These are phyloP conservation scores for Chiua sp. DNA, from an alignment of 1,284 basidiomycete species.

Conservation along the genomic window DNA sequence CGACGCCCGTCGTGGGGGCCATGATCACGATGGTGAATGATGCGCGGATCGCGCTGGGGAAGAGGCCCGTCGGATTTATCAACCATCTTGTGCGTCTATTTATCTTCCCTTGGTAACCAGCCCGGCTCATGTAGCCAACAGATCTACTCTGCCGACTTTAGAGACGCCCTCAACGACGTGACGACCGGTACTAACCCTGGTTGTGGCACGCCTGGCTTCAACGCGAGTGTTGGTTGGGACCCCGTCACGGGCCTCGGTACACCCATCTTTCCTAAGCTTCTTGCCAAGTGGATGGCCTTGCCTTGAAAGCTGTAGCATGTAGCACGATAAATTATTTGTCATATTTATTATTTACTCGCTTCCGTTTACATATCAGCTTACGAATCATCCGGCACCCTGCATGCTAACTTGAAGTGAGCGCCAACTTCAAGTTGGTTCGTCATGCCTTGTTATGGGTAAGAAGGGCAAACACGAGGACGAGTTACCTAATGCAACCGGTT, in stretches of 20 bases:
- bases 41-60: conserved; percentile 43
- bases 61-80: conserved; percentile 46
- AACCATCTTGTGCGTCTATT: conserved; percentile 38
- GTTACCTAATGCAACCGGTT: no score
- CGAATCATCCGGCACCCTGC: no score
- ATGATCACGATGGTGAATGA: conserved; percentile 57
- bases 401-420: no score
- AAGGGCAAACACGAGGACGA: no score
- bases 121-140: conserved; percentile 8
- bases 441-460: no score
- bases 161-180: conserved; percentile 47
- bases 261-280: conserved; percentile 33
- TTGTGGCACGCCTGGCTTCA: conserved; percentile 44
- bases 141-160: conserved; percentile 33
- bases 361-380: no score
- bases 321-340: no score
- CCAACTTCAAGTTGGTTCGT: no score
- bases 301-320: conserved; percentile 19
- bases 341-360: no score
- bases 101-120: neutral
- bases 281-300: conserved; percentile 22
- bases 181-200: conserved; percentile 49
- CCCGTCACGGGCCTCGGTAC: conserved; percentile 46
- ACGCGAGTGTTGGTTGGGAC: conserved; percentile 44
- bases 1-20: conserved; percentile 48